Percentiles rank a stretch among this genome's conserved stretches.
phyloP scores from a whole-genome alignment of 345 rosid species.

The Xanthoceras sorbifolium region DNA sequence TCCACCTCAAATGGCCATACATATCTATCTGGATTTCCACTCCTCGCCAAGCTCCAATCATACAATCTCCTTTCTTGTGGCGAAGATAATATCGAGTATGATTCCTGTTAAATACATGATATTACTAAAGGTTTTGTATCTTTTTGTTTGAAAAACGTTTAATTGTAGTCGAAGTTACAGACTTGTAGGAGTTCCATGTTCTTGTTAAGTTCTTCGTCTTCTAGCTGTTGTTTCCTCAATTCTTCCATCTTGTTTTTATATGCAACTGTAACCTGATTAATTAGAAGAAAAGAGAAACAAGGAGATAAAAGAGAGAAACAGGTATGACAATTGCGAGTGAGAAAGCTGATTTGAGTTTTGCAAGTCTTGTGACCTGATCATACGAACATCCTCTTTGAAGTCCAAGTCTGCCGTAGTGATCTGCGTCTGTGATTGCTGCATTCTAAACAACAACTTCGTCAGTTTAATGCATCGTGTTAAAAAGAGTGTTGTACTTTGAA shows the following conservation, averaged over 20 bases:
- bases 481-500: background rate
- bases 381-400: constrained; percentile 58
- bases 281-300: no score
- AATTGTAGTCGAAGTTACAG: no score
- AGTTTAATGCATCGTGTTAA: constrained; percentile 4
- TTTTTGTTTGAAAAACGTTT: no score
- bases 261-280: constrained; percentile 46
- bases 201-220: constrained; percentile 50
- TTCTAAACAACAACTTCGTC: constrained; percentile 41
- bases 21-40: constrained; percentile 53
- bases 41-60: constrained; percentile 91
- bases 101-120: no score
- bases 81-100: constrained; percentile 63
- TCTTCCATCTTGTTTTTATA: constrained; percentile 55
- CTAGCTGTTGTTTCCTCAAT: constrained; percentile 52
- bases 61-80: constrained; percentile 80
- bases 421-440: constrained; percentile 91
- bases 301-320: background rate
- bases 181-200: constrained; percentile 62
- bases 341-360: background rate
- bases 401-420: constrained; percentile 78
- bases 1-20: constrained; percentile 84
- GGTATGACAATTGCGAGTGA: background rate
- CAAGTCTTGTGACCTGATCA: constrained; percentile 58
- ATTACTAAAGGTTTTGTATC: no score